phyloP scores from a whole-genome alignment of 495 filamentous ascomycete genomes.

The Penicillium simplicissimum region DNA sequence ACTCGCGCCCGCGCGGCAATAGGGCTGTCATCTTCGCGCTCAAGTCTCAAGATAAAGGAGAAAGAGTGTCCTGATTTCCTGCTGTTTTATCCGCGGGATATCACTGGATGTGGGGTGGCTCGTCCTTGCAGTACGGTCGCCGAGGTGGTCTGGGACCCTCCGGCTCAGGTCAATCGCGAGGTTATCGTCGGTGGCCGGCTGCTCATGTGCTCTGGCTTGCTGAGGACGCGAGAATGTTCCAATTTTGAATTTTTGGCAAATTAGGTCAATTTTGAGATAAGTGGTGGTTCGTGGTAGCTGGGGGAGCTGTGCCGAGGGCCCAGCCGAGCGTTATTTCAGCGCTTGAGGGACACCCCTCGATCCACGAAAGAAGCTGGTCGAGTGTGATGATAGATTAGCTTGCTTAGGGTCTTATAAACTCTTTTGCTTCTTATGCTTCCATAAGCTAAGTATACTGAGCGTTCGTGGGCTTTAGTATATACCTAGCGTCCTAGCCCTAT shows the following conservation, averaged over 20 bases:
- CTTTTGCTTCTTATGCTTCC: too few relatives aligned
- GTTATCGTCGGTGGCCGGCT: slow-evolving; percentile 27
- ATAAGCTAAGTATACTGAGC: background rate
- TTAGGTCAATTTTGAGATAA: background rate
- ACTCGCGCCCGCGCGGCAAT: slow-evolving; percentile 52
- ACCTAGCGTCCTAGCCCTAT: too few relatives aligned
- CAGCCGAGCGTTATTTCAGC: too few relatives aligned
- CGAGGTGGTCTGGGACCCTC: slow-evolving; percentile 44
- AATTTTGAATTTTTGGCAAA: background rate
- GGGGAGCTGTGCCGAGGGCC: too few relatives aligned
- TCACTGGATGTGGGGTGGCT: slow-evolving; percentile 32
- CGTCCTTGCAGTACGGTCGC: slow-evolving; percentile 34
- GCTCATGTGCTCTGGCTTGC: background rate
- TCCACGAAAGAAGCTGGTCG: background rate
- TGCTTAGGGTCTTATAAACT: too few relatives aligned
- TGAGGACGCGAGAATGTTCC: background rate
- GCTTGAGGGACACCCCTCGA: too few relatives aligned
- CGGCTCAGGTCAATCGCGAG: slow-evolving; percentile 26
- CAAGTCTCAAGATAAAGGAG: slow-evolving; percentile 10
- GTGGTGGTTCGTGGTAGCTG: too few relatives aligned
- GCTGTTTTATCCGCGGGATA: slow-evolving; percentile 33
- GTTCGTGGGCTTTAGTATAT: background rate
- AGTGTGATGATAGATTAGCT: too few relatives aligned
- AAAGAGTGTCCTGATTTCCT: slow-evolving; percentile 29
- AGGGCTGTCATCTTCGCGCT: slow-evolving; percentile 19